Percentiles rank a stretch among this genome's conserved stretches.
phyloP scores from a whole-genome alignment of 2,329 filamentous ascomycete species.

The Colletotrichum siamense region DNA sequence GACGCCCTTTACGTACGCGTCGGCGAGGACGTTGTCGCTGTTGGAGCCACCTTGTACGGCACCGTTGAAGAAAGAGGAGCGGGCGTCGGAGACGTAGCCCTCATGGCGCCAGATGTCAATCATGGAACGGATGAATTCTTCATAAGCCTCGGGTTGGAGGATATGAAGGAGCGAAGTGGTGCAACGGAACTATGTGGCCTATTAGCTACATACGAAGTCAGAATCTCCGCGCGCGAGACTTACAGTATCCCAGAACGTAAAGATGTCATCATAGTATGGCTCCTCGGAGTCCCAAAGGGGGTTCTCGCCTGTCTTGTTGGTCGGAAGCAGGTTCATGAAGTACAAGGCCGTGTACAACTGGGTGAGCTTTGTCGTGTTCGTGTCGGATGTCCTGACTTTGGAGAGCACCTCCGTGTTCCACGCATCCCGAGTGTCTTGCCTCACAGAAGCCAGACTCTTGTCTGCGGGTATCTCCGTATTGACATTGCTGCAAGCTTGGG shows the following conservation, averaged over 20 bases:
- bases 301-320: constrained; percentile 75
- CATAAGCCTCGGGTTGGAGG: constrained; percentile 65
- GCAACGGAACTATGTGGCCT: constrained; percentile 60
- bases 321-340: constrained; percentile 72
- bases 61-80: constrained; percentile 73
- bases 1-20: constrained; percentile 74
- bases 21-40: constrained; percentile 74
- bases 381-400: constrained; percentile 67
- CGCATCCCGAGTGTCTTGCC: constrained; percentile 48
- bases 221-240: not conserved
- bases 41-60: constrained; percentile 74
- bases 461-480: constrained; percentile 58
- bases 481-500: constrained; percentile 64
- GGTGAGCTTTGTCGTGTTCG: constrained; percentile 57
- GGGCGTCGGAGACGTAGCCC: constrained; percentile 68
- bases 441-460: constrained; percentile 48
- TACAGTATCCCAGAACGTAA: constrained; percentile 68
- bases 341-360: constrained; percentile 73
- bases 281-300: constrained; percentile 68
- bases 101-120: constrained; percentile 72
- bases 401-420: constrained; percentile 70
- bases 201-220: not conserved
- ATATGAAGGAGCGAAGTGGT: constrained; percentile 70
- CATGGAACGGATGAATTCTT: constrained; percentile 69
- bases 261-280: constrained; percentile 75